Conservation (phyloP, 257 asterid genomes). For the Gynochthodes officinalis region DNA sequence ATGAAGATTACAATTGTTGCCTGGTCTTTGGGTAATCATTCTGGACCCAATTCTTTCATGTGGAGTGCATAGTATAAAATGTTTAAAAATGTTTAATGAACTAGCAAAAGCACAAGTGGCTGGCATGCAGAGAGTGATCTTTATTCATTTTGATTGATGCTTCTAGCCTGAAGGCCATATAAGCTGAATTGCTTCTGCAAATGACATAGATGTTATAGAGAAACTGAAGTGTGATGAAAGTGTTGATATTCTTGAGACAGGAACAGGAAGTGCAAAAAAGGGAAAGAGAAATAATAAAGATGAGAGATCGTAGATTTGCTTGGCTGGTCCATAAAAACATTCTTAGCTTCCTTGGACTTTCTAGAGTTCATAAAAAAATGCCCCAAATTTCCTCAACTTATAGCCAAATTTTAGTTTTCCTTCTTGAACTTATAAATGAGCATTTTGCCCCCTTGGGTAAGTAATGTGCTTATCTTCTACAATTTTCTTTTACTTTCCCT, state of each 20-base stretch:
- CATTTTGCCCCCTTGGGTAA: too few species aligned
- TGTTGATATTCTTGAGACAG: neutral
- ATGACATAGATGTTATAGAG: neutral
- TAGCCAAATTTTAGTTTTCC: neutral
- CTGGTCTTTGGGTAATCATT: constrained; percentile 74
- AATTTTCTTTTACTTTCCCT: too few species aligned
- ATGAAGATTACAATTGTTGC: constrained; percentile 78
- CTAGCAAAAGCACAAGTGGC: neutral
- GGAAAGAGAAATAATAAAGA: neutral
- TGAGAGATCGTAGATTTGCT: neutral
- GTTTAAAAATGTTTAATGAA: constrained; percentile 11
- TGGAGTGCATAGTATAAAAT: constrained; percentile 17
- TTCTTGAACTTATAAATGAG: too few species aligned
- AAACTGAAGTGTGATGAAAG: neutral
- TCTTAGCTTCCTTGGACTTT: neutral
- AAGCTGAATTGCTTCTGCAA: neutral
- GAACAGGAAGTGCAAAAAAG: neutral
- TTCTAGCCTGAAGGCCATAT: neutral
- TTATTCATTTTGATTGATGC: neutral
- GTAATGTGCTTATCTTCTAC: too few species aligned
- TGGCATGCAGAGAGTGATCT: neutral
- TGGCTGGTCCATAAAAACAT: neutral
- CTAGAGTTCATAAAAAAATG: neutral
- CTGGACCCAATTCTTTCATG: constrained; percentile 14
- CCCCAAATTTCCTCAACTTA: neutral